Evolutionary conservation across 129 eudicot genomes (phyloP).

Genomic region (Chrysanthemum makinoi): DNA sequence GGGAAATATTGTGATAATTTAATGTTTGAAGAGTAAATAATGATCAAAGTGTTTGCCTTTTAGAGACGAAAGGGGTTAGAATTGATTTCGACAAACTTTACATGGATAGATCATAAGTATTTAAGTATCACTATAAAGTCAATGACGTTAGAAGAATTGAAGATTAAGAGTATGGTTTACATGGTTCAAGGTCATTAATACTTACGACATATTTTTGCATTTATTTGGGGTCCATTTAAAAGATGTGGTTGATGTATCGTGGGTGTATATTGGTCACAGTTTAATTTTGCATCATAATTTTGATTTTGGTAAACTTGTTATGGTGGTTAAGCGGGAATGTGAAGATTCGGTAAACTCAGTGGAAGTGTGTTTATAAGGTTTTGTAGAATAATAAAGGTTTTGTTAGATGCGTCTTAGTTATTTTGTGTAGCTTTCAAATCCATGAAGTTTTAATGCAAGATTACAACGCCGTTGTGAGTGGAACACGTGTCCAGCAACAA

Average conservation of each 20-base stretch:
- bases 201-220: background rate
- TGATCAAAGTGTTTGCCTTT: background rate
- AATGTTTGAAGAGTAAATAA: background rate
- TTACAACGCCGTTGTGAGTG: background rate
- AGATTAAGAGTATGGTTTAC: too few relatives aligned
- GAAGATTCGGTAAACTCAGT: background rate
- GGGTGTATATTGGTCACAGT: background rate
- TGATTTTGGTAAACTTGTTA: background rate
- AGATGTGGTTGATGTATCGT: background rate
- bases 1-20: too few relatives aligned
- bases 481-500: background rate
- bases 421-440: background rate
- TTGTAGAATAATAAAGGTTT: constrained; percentile 1
- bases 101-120: too few relatives aligned
- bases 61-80: too few relatives aligned
- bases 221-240: background rate
- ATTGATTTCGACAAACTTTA: too few relatives aligned
- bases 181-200: too few relatives aligned
- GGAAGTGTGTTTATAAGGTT: background rate
- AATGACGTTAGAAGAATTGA: too few relatives aligned
- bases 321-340: background rate
- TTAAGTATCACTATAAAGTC: too few relatives aligned
- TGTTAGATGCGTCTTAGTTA: background rate
- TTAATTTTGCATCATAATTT: background rate
- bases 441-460: too few relatives aligned